Conservation (phyloP, 139 green algal genomes). For the Chlamydomonas sphaeroides region DNA sequence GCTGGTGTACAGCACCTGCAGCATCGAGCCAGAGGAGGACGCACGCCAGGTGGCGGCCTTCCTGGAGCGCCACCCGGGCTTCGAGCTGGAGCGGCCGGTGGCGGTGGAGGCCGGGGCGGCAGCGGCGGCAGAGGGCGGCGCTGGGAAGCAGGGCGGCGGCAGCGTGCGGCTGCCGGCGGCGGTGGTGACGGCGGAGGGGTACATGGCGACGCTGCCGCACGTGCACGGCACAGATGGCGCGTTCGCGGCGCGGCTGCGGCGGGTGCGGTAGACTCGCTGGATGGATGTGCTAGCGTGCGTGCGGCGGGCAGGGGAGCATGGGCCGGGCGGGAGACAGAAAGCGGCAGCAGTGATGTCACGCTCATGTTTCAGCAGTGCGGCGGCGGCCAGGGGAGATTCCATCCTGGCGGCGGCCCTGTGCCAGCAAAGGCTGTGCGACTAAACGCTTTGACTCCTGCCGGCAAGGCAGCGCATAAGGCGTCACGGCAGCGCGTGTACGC, state of each 20-base stretch:
- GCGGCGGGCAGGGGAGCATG: too few species aligned
- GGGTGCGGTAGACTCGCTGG: background rate
- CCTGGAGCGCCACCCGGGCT: slow-evolving; percentile 39
- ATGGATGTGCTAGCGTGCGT: too few species aligned
- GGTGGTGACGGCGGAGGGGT: slow-evolving; percentile 64
- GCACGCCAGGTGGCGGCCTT: slow-evolving; percentile 31
- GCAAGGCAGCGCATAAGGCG: too few species aligned
- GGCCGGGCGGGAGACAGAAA: too few species aligned
- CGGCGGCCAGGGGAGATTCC: too few species aligned
- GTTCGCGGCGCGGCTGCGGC: slow-evolving; percentile 79
- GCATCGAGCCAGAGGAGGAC: slow-evolving; percentile 56
- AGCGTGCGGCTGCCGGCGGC: background rate
- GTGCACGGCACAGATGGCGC: slow-evolving; percentile 86
- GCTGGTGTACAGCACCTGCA: slow-evolving; percentile 93
- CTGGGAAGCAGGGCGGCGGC: background rate
- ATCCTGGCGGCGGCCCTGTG: too few species aligned
- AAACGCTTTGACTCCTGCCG: too few species aligned
- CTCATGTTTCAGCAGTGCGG: too few species aligned
- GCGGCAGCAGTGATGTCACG: too few species aligned
- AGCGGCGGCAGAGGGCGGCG: background rate
- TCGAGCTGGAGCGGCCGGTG: slow-evolving; percentile 20
- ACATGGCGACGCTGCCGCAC: slow-evolving; percentile 81
- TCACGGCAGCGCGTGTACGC: too few species aligned
- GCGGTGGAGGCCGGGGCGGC: too few species aligned
- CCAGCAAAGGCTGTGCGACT: too few species aligned